These are phyloP conservation scores for Stropharia rugosoannulata DNA, from an alignment of 768 basidiomycete genomes.

Conservation along the genomic window DNA sequence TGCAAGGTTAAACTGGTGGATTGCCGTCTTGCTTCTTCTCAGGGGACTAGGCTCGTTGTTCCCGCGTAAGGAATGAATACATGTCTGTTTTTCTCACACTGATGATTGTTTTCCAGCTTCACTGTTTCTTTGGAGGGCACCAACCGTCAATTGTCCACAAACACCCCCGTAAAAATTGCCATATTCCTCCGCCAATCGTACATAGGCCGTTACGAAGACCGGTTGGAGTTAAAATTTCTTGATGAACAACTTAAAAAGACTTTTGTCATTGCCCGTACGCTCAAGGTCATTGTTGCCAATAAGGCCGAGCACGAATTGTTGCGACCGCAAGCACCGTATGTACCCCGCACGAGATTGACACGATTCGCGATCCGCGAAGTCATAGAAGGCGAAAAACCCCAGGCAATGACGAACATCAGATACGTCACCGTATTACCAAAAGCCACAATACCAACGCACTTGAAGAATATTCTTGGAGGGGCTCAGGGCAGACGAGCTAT, in stretches of 20 bases:
- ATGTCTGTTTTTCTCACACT: neutral
- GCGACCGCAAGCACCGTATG: conserved; percentile 44
- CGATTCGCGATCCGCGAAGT: conserved; percentile 32
- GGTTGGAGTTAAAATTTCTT: conserved; percentile 52
- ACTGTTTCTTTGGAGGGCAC: conserved; percentile 9
- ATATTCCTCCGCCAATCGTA: conserved; percentile 33
- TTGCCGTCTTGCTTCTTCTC: conserved; percentile 28
- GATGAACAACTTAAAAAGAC: conserved; percentile 39
- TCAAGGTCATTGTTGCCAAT: conserved; percentile 46
- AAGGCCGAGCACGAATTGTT: conserved; percentile 44
- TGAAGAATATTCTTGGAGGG: conserved; percentile 29
- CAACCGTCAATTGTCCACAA: conserved; percentile 20
- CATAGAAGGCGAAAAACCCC: conserved; percentile 42
- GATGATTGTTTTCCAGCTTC: conserved; percentile 6
- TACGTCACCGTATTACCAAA: conserved; percentile 40
- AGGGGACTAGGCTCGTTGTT: conserved; percentile 17
- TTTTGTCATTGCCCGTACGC: conserved; percentile 48
- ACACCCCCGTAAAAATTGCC: conserved; percentile 24
- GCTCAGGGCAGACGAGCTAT: conserved; percentile 28
- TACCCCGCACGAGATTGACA: conserved; percentile 32
- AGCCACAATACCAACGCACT: conserved; percentile 35
- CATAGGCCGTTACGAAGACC: conserved; percentile 51
- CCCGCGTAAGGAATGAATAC: conserved; percentile 24
- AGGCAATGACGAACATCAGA: conserved; percentile 37
- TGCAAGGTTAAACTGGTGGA: conserved; percentile 27